phyloP scores from a whole-genome alignment of 495 filamentous ascomycete genomes.

The Annulohypoxylon maeteangense region DNA sequence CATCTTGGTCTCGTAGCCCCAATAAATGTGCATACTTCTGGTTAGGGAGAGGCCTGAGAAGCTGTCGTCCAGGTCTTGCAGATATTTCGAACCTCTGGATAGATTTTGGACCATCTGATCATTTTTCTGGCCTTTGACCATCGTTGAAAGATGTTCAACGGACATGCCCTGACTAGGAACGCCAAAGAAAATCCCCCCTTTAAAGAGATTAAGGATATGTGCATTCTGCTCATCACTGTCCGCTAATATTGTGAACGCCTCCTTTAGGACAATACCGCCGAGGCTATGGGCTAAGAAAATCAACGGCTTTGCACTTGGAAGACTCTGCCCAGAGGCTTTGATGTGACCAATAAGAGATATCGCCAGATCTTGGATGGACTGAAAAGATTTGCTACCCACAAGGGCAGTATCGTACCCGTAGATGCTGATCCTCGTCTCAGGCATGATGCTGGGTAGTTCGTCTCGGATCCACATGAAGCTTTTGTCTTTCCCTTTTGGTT shows the following conservation, averaged over 20 bases:
- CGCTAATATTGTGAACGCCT: slow-evolving; percentile 38
- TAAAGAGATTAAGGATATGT: slow-evolving; percentile 25
- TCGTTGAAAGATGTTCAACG: slow-evolving; percentile 26
- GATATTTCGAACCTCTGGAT: slow-evolving; percentile 16
- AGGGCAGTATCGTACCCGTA: slow-evolving; percentile 34
- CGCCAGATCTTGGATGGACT: slow-evolving; percentile 37
- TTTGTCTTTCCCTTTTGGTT: slow-evolving; percentile 32
- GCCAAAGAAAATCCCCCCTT: slow-evolving; percentile 50
- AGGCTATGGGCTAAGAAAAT: slow-evolving; percentile 53
- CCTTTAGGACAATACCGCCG: slow-evolving; percentile 50
- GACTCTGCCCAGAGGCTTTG: slow-evolving; percentile 8
- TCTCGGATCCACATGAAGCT: slow-evolving; percentile 35
- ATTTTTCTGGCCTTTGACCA: slow-evolving; percentile 43
- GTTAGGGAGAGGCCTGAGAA: slow-evolving; percentile 12
- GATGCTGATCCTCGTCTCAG: slow-evolving; percentile 14
- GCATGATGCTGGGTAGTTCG: slow-evolving; percentile 1
- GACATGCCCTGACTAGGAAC: slow-evolving; percentile 48
- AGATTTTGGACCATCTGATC: slow-evolving; percentile 24
- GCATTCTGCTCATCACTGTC: slow-evolving; percentile 10
- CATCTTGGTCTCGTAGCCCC: slow-evolving; percentile 37
- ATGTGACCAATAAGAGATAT: slow-evolving; percentile 26
- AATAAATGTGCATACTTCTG: slow-evolving; percentile 12
- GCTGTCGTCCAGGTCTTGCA: slow-evolving; percentile 23
- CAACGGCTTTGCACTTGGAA: slow-evolving; percentile 27
- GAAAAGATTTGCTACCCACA: slow-evolving; percentile 24